These are phyloP conservation scores for Sphagnum contortum DNA, from an alignment of 225 moss, liverwort and hornwort species.

Conservation along the genomic window DNA sequence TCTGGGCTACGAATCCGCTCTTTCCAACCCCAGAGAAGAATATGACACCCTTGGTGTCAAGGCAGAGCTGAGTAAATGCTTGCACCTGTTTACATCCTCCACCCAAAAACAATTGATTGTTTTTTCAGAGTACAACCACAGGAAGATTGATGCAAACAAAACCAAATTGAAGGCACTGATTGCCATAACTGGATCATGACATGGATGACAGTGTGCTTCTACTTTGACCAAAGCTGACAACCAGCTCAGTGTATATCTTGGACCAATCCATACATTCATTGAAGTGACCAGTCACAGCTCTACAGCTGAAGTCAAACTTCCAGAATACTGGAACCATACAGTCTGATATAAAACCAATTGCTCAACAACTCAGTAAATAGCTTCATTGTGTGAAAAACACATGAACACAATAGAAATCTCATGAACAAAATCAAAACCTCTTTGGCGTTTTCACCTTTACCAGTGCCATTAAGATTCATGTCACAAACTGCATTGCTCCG, in stretches of 20 bases:
- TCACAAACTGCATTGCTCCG: too few relatives aligned
- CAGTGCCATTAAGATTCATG: too few relatives aligned
- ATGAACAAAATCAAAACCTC: too few relatives aligned
- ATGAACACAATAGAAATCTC: too few relatives aligned
- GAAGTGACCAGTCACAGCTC: not conserved
- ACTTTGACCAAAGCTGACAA: not conserved
- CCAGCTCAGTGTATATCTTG: too few relatives aligned
- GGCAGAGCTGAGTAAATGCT: conserved; percentile 41
- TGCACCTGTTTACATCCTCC: conserved; percentile 23
- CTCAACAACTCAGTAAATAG: too few relatives aligned
- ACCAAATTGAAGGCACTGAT: not conserved
- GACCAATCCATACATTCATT: not conserved
- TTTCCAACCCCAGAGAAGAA: conserved; percentile 58
- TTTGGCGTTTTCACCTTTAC: too few relatives aligned
- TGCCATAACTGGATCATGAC: not conserved
- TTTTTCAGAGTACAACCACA: not conserved
- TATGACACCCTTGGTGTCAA: conserved; percentile 33
- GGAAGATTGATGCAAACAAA: not conserved
- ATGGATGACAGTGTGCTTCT: not conserved
- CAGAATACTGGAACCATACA: too few relatives aligned
- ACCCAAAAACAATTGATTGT: too few relatives aligned
- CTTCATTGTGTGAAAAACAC: too few relatives aligned
- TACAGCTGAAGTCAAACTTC: too few relatives aligned
- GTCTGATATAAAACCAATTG: too few relatives aligned
- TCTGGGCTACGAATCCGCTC: conserved; percentile 80